phyloP scores from a whole-genome alignment of 169 alveolate genomes.

The Eimeria acervulina region DNA sequence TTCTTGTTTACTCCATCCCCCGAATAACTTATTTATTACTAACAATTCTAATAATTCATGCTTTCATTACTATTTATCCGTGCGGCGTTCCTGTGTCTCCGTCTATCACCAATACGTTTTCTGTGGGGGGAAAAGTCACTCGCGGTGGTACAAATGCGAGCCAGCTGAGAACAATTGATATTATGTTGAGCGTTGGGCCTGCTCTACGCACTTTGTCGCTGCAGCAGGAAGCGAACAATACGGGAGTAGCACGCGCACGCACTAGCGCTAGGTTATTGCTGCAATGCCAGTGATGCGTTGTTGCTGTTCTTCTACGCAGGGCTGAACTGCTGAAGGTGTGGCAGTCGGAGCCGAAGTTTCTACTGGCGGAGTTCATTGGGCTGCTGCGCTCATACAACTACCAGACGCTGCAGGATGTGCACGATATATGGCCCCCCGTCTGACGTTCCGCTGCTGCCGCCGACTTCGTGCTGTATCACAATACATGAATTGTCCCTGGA shows the following conservation, averaged over 20 bases:
- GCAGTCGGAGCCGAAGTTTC: slow-evolving; percentile 37
- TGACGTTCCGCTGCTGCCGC: neutral
- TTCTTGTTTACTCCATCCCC: neutral
- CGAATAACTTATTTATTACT: too few relatives aligned
- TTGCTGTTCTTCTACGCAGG: slow-evolving; percentile 6
- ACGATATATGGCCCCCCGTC: slow-evolving; percentile 79
- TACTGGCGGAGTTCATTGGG: slow-evolving; percentile 52
- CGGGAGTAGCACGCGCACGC: neutral
- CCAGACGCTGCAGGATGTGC: slow-evolving; percentile 67
- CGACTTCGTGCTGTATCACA: neutral
- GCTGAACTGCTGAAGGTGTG: slow-evolving; percentile 65
- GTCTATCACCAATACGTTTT: neutral
- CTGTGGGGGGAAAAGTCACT: neutral
- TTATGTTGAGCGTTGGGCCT: neutral
- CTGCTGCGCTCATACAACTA: slow-evolving; percentile 78
- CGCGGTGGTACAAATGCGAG: neutral
- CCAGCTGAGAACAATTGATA: neutral
- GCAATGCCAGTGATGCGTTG: neutral
- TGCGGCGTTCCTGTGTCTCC: neutral
- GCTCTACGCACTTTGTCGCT: neutral
- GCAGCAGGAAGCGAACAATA: neutral
- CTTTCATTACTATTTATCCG: too few relatives aligned
- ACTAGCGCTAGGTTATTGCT: neutral
- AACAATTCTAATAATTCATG: too few relatives aligned
- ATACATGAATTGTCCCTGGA: neutral